These are phyloP conservation scores for Stachybotrys echinatus DNA, from an alignment of 2,329 filamentous ascomycete species.

Conservation along the genomic window DNA sequence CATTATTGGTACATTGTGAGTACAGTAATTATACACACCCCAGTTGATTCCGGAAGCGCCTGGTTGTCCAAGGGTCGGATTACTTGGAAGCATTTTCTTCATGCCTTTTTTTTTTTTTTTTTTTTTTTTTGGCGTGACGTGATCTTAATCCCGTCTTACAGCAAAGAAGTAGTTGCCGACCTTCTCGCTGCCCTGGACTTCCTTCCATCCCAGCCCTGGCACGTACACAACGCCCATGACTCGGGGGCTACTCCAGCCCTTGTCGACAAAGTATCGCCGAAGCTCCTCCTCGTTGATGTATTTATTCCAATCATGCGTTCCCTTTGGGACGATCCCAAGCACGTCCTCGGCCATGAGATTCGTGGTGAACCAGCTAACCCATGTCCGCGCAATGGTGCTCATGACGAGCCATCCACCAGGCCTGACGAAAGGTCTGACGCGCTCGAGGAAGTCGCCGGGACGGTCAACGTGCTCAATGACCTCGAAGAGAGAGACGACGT, in stretches of 20 bases:
- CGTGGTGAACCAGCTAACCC: constrained; percentile 86
- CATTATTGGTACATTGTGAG: no score
- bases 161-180: constrained; percentile 97
- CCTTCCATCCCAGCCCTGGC: constrained; percentile 84
- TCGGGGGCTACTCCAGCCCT: constrained; percentile 53
- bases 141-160: constrained; percentile 45
- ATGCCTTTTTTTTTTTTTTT: no score
- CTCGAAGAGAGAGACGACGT: constrained; percentile 86
- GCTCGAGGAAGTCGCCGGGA: constrained; percentile 67
- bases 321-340: constrained; percentile 78
- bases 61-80: no score
- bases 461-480: constrained; percentile 88
- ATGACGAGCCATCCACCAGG: constrained; percentile 92
- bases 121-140: no score
- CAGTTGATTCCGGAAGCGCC: no score
- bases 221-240: constrained; percentile 85
- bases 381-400: constrained; percentile 87
- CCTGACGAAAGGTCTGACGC: constrained; percentile 68
- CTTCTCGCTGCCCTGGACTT: constrained; percentile 73
- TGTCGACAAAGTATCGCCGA: constrained; percentile 45
- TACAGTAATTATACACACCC: no score
- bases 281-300: constrained; percentile 88
- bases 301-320: constrained; percentile 95
- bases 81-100: no score
- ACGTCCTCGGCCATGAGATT: constrained; percentile 89